Percentiles rank a stretch among this genome's conserved stretches.
Evolutionary conservation across 768 basidiomycete genomes (phyloP).

Genomic region (Suillus americanus): DNA sequence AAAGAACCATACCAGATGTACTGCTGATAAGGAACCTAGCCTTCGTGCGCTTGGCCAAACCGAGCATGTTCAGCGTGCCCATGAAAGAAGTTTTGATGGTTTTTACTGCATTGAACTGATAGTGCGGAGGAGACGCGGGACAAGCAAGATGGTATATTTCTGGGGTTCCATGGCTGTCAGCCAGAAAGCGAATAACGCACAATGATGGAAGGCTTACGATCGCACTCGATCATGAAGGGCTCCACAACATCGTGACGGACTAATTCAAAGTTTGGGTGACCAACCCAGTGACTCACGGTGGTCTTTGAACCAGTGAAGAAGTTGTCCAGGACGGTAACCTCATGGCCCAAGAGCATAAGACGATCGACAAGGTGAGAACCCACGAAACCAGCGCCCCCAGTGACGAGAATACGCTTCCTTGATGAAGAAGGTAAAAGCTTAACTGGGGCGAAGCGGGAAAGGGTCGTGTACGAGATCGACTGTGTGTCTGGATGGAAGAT

Average conservation of each 20-base stretch:
- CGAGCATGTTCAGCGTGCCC: constrained; percentile 98
- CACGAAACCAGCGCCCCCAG: constrained; percentile 98
- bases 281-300: constrained; percentile 94
- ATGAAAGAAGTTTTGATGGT: constrained; percentile 98
- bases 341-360: constrained; percentile 96
- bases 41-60: constrained; percentile 94
- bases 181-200: neutral
- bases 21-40: constrained; percentile 95
- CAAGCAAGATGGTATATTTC: constrained; percentile 99
- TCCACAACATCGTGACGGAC: constrained; percentile 97
- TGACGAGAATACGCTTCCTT: constrained; percentile 91
- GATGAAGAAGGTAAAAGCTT: constrained; percentile 73
- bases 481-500: constrained; percentile 79
- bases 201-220: constrained; percentile 61
- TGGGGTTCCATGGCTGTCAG: constrained; percentile 26
- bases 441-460: constrained; percentile 91
- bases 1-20: constrained; percentile 73
- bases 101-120: constrained; percentile 97
- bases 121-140: constrained; percentile 95
- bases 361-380: constrained; percentile 98
- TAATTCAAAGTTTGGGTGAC: constrained; percentile 98
- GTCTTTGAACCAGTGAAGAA: constrained; percentile 99
- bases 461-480: constrained; percentile 89
- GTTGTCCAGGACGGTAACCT: constrained; percentile 96
- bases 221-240: constrained; percentile 98